Conservation (phyloP, 208 protist species). For the Crithidia brevicula region DNA sequence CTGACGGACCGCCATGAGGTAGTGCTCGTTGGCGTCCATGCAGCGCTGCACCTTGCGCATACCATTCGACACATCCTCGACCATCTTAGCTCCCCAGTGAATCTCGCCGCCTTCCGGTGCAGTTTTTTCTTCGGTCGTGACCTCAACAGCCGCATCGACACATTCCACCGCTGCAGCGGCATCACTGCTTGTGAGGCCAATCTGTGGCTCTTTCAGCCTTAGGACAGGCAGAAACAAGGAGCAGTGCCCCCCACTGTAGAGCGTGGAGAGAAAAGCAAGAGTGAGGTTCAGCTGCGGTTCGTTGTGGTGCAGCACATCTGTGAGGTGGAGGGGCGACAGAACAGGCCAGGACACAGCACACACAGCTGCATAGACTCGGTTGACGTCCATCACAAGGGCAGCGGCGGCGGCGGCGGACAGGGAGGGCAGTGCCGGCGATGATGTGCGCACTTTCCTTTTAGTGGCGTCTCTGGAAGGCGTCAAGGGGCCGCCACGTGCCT, state of each 20-base stretch:
- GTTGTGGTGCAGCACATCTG: slow-evolving; percentile 67
- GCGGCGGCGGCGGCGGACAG: background rate
- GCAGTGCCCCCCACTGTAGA: slow-evolving; percentile 84
- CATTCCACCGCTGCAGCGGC: background rate
- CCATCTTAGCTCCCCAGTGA: slow-evolving; percentile 61
- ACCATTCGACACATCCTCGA: slow-evolving; percentile 69
- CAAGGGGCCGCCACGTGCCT: too few species aligned
- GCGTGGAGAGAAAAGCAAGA: slow-evolving; percentile 62
- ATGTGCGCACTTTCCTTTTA: too few species aligned
- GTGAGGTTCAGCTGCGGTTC: slow-evolving; percentile 61
- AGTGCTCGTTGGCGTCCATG: slow-evolving; percentile 66
- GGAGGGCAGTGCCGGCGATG: background rate
- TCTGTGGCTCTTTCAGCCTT: background rate
- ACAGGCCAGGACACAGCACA: slow-evolving; percentile 43
- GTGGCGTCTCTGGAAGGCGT: too few species aligned
- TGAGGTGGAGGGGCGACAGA: slow-evolving; percentile 61
- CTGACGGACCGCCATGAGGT: slow-evolving; percentile 63
- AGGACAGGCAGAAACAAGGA: slow-evolving; percentile 61
- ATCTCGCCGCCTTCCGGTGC: slow-evolving; percentile 24
- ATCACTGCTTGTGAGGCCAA: background rate
- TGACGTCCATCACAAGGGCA: slow-evolving; percentile 2
- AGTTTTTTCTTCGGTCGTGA: background rate
- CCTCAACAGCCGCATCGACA: background rate
- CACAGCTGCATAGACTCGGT: slow-evolving; percentile 27
- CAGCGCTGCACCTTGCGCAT: slow-evolving; percentile 64